Evolutionary conservation across 768 basidiomycete species (phyloP).

Genomic region (Auricularia sp.): DNA sequence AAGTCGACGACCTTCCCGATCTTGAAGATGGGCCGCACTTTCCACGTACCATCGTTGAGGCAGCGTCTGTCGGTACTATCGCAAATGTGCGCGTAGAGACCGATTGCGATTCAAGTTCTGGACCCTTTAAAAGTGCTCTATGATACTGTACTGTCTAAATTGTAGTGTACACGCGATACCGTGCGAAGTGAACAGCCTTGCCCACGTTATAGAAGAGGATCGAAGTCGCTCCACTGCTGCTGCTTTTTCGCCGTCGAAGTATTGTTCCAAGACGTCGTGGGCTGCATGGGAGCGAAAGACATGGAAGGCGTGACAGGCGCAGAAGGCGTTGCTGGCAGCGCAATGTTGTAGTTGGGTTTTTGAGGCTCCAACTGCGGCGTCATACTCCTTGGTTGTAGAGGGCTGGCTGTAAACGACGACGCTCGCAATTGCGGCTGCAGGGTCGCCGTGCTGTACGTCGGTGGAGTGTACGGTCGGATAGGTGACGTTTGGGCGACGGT

Average conservation of each 20-base stretch:
- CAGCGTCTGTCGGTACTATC: conserved; percentile 5
- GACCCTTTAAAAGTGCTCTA: not conserved
- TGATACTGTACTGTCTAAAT: not conserved
- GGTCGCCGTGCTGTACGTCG: not conserved
- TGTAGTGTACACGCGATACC: not conserved
- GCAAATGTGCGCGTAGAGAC: not conserved
- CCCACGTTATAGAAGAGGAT: conserved; percentile 47
- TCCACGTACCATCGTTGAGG: conserved; percentile 8
- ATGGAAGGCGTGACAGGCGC: conserved; percentile 11
- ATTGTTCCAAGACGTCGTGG: conserved; percentile 15
- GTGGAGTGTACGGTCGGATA: not conserved
- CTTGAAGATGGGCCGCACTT: conserved; percentile 4
- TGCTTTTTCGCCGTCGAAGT: conserved; percentile 33
- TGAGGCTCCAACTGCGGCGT: not conserved
- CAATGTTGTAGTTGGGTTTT: conserved; percentile 21
- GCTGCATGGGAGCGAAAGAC: conserved; percentile 17
- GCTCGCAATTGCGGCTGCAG: not conserved
- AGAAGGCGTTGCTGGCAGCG: conserved; percentile 16
- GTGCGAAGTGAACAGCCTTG: too few species aligned
- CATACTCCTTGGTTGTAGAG: not conserved
- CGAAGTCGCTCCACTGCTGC: conserved; percentile 74
- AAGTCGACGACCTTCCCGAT: conserved; percentile 25
- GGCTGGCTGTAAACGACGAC: not conserved
- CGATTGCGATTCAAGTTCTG: too few species aligned
- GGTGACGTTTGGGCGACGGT: not conserved